Percentiles rank a stretch among this genome's conserved stretches.
phyloP scores from a whole-genome alignment of 2,329 filamentous ascomycete species.

The Colletotrichum sp. region DNA sequence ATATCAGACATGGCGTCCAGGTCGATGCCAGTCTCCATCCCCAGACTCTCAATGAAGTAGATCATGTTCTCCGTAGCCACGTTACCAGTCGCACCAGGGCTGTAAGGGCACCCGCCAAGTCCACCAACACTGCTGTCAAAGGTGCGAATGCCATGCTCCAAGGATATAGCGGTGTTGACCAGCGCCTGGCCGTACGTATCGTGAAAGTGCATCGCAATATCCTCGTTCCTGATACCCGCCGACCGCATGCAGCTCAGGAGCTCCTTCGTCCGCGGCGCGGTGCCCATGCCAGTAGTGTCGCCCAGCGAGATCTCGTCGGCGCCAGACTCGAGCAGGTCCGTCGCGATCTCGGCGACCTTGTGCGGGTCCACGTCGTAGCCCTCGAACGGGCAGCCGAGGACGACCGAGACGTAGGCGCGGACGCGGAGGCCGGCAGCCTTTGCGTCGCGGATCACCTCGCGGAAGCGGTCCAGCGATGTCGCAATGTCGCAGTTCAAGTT shows the following conservation, averaged over 20 bases:
- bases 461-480: slow-evolving; percentile 74
- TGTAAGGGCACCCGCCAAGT: slow-evolving; percentile 84
- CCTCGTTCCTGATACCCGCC: slow-evolving; percentile 71
- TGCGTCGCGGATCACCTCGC: slow-evolving; percentile 71
- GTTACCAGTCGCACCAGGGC: slow-evolving; percentile 85
- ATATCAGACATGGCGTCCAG: slow-evolving; percentile 70
- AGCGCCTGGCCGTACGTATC: slow-evolving; percentile 87
- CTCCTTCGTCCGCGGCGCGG: slow-evolving; percentile 70
- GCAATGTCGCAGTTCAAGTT: slow-evolving; percentile 84
- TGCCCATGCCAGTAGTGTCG: slow-evolving; percentile 92
- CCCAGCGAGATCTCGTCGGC: slow-evolving; percentile 90
- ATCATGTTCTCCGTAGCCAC: slow-evolving; percentile 86
- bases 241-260: slow-evolving; percentile 68
- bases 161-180: slow-evolving; percentile 79
- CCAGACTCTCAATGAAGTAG: slow-evolving; percentile 76
- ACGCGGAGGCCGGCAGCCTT: slow-evolving; percentile 71
- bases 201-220: slow-evolving; percentile 85
- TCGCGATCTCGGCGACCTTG: slow-evolving; percentile 69
- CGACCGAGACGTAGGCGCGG: slow-evolving; percentile 81
- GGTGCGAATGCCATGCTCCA: slow-evolving; percentile 77
- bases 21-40: slow-evolving; percentile 76
- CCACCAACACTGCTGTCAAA: slow-evolving; percentile 85
- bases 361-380: slow-evolving; percentile 68
- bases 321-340: slow-evolving; percentile 79
- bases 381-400: slow-evolving; percentile 80